These are phyloP conservation scores for Cutaneotrichosporon cavernicola DNA, from an alignment of 1,284 basidiomycete species.

Conservation along the genomic window DNA sequence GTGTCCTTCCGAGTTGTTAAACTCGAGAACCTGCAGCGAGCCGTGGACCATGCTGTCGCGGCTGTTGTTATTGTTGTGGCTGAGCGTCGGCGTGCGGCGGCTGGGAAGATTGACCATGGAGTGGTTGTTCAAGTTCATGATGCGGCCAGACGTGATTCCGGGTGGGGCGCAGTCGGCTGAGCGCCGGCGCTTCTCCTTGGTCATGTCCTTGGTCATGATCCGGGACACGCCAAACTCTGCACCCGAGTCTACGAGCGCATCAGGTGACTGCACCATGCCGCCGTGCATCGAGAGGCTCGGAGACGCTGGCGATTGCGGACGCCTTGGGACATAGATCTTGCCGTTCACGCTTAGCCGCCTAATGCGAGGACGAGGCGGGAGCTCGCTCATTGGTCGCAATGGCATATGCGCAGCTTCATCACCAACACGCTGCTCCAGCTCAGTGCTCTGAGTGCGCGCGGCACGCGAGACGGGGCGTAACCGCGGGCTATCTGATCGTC, in stretches of 20 bases:
- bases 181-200: conserved; percentile 32
- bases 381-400: conserved; percentile 12
- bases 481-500: conserved; percentile 19
- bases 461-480: conserved; percentile 17
- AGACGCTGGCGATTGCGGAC: conserved; percentile 33
- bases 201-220: conserved; percentile 15
- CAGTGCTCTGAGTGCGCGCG: conserved; percentile 25
- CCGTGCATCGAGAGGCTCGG: conserved; percentile 12
- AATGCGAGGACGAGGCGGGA: conserved; percentile 25
- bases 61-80: conserved; percentile 22
- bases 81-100: conserved; percentile 27
- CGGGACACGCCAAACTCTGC: conserved; percentile 7
- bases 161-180: conserved; percentile 31
- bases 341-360: conserved; percentile 31
- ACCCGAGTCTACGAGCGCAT: conserved; percentile 7
- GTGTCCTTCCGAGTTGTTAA: conserved; percentile 72
- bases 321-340: conserved; percentile 42
- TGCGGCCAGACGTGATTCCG: conserved; percentile 14
- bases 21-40: conserved; percentile 71
- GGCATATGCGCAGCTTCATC: conserved; percentile 25
- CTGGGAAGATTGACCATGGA: conserved; percentile 41
- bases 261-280: background rate
- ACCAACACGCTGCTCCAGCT: conserved; percentile 28
- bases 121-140: conserved; percentile 34
- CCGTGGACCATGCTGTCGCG: conserved; percentile 54